A percentile compares a stretch with the other conserved stretches of the same genome.
Evolutionary conservation across 73 alveolate species (phyloP).

Genomic region (Halteria grandinella): DNA sequence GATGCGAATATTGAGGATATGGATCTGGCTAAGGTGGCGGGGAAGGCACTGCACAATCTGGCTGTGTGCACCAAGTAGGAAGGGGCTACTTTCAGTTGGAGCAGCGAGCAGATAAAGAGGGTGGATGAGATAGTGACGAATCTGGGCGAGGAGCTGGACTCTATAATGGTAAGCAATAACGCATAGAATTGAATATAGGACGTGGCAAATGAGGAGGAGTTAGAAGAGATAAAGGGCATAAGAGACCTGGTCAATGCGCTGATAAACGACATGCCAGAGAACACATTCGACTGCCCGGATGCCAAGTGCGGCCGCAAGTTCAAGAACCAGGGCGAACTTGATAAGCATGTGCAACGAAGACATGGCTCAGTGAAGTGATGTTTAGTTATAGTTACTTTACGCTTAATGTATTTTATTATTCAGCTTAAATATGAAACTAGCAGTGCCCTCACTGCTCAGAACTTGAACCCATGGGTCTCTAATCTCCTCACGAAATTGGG

Average conservation of each 20-base stretch:
- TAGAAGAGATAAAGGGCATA: conserved; percentile 52
- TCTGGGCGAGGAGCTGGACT: conserved; percentile 70
- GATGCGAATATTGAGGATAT: conserved; percentile 65
- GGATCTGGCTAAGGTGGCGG: conserved; percentile 63
- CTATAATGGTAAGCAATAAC: conserved; percentile 45
- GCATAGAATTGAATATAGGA: conserved; percentile 19
- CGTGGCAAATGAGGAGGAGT: conserved; percentile 66
- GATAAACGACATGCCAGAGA: conserved; percentile 68
- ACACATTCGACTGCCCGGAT: conserved; percentile 41
- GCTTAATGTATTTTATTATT: too few relatives aligned
- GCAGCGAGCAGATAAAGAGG: conserved; percentile 27
- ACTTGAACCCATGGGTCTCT: conserved; percentile 25
- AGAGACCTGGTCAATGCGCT: conserved; percentile 53
- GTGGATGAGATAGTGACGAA: conserved; percentile 56
- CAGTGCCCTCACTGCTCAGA: background rate
- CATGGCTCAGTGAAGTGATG: conserved; percentile 43
- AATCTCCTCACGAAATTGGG: background rate
- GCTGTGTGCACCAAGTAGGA: conserved; percentile 40
- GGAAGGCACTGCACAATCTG: conserved; percentile 60
- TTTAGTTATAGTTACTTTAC: too few relatives aligned
- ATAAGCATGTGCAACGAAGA: conserved; percentile 45
- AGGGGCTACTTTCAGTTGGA: too few relatives aligned
- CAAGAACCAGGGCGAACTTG: conserved; percentile 47
- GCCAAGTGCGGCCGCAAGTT: conserved; percentile 59
- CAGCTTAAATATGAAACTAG: background rate